Percentiles rank a stretch among this genome's conserved stretches.
Evolutionary conservation across 202 grass and related monocot species (phyloP).

Genomic region (Alloteropsis angusta): DNA sequence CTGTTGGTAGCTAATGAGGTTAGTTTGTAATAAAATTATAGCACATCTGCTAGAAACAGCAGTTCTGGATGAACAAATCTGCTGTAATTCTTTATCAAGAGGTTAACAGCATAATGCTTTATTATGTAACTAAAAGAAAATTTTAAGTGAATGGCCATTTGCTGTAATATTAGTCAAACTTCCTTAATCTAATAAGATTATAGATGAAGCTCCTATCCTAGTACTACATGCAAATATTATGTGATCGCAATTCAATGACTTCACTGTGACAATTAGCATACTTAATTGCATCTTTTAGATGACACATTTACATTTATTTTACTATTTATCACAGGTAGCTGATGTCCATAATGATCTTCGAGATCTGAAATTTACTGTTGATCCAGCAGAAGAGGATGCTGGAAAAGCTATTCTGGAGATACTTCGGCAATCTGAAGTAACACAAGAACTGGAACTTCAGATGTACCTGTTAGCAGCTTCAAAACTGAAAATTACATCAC

Average conservation of each 20-base stretch:
- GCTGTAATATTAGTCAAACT: background rate
- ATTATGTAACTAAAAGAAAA: background rate
- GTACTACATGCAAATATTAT: background rate
- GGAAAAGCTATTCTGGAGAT: constrained; percentile 56
- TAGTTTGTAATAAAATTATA: background rate
- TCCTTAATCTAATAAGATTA: background rate
- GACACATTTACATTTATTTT: background rate
- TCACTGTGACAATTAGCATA: background rate
- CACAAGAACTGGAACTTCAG: constrained; percentile 53
- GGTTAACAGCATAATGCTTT: background rate
- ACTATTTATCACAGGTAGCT: constrained; percentile 45
- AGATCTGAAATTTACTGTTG: constrained; percentile 54
- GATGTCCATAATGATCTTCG: constrained; percentile 60
- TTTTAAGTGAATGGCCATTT: background rate
- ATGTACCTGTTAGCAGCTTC: constrained; percentile 53
- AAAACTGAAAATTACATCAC: constrained; percentile 65
- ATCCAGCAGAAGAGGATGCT: constrained; percentile 56
- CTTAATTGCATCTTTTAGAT: background rate
- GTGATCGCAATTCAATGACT: background rate
- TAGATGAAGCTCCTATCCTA: background rate
- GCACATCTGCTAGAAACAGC: background rate
- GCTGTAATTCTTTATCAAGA: background rate
- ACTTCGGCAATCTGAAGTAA: constrained; percentile 41
- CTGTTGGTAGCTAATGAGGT: constrained; percentile 17
- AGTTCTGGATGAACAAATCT: background rate